Conservation (phyloP, 352 stramenopile species). For the Pythium angustatum region DNA sequence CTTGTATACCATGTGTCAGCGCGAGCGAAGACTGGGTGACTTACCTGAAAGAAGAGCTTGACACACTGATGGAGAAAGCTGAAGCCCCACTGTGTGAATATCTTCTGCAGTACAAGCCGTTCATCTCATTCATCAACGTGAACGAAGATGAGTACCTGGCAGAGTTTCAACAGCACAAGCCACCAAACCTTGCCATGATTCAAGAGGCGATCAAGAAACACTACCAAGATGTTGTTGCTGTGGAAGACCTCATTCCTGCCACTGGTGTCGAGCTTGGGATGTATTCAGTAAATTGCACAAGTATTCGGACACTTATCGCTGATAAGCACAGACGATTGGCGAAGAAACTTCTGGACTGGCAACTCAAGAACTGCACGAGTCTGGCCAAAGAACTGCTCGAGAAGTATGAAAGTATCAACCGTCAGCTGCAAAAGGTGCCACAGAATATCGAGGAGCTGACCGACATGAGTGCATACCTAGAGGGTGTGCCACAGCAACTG, state of each 20-base stretch:
- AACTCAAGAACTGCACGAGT: conserved; percentile 71
- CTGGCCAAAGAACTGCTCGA: conserved; percentile 76
- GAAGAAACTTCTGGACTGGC: conserved; percentile 74
- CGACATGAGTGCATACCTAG: conserved; percentile 86
- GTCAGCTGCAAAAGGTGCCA: conserved; percentile 82
- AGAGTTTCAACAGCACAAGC: conserved; percentile 74
- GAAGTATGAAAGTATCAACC: conserved; percentile 84
- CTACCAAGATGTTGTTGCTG: conserved; percentile 51
- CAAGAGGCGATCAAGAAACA: conserved; percentile 82
- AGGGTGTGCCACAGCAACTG: conserved; percentile 64
- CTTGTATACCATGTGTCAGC: conserved; percentile 82
- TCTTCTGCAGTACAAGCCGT: conserved; percentile 77
- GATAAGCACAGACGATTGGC: conserved; percentile 77
- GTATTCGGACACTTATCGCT: conserved; percentile 65
- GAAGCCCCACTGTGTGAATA: conserved; percentile 72
- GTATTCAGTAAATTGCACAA: conserved; percentile 79
- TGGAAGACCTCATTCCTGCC: conserved; percentile 63
- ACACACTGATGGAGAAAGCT: conserved; percentile 58
- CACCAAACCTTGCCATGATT: conserved; percentile 64
- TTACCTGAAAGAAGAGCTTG: conserved; percentile 55
- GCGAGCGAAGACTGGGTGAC: conserved; percentile 86
- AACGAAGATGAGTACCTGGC: conserved; percentile 87
- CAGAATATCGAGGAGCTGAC: conserved; percentile 93
- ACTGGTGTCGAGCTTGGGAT: conserved; percentile 78
- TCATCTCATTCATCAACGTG: conserved; percentile 89